A percentile compares a stretch with the other conserved stretches of the same genome.
Evolutionary conservation across 177 flowering plant species (phyloP).

Genomic region (Viscum album): DNA sequence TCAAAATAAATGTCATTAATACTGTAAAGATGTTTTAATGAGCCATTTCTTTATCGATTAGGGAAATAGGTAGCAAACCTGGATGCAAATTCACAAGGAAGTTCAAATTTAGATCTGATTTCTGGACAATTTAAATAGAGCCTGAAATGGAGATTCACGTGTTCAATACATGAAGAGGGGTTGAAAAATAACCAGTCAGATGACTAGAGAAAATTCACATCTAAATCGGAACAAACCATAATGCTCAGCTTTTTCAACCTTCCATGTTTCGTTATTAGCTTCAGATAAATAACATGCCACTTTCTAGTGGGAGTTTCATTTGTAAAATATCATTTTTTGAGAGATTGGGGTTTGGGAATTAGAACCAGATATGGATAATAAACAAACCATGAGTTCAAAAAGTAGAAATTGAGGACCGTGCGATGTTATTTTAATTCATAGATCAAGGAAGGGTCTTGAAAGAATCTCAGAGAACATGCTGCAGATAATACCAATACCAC

Average conservation of each 20-base stretch:
- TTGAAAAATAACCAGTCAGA: neutral
- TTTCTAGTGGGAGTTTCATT: constrained; percentile 26
- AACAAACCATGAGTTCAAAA: constrained; percentile 91
- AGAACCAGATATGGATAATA: constrained; percentile 72
- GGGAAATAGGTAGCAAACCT: constrained; percentile 30
- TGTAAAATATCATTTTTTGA: constrained; percentile 24
- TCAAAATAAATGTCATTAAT: neutral
- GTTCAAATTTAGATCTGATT: constrained; percentile 78
- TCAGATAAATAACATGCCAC: constrained; percentile 53
- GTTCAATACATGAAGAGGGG: constrained; percentile 7
- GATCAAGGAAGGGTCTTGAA: constrained; percentile 74
- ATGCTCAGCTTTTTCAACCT: constrained; percentile 80
- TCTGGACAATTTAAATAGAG: constrained; percentile 76
- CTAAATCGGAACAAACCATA: constrained; percentile 98
- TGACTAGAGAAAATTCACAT: constrained; percentile 35
- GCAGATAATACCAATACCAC: constrained; percentile 98
- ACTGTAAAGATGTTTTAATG: neutral
- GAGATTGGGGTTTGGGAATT: constrained; percentile 19
- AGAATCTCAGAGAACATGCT: constrained; percentile 65
- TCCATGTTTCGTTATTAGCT: constrained; percentile 76
- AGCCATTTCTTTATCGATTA: neutral
- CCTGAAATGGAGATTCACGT: constrained; percentile 42
- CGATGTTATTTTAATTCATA: constrained; percentile 88
- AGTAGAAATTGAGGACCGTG: constrained; percentile 59
- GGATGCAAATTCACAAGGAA: constrained; percentile 77